These are phyloP conservation scores for Bruguiera sexangula DNA, from an alignment of 345 rosid genomes.

Conservation along the genomic window DNA sequence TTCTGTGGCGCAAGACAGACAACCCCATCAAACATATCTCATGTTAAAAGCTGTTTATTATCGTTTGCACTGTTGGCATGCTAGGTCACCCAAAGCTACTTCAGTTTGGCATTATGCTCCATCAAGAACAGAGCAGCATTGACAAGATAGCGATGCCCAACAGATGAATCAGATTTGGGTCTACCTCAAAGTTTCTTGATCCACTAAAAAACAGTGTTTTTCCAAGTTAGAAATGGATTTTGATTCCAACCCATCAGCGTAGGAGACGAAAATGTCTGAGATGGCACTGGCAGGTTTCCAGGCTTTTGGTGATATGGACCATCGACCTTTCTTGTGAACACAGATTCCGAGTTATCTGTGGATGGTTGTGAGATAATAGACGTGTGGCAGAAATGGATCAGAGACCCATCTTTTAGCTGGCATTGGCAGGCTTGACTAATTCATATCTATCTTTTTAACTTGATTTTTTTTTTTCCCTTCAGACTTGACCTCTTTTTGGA, in stretches of 20 bases:
- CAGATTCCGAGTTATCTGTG: constrained; percentile 19
- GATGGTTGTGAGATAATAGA: constrained; percentile 13
- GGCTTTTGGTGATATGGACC: constrained; percentile 18
- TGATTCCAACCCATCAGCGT: constrained; percentile 24
- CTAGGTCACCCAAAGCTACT: not conserved
- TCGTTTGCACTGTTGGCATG: constrained; percentile 18
- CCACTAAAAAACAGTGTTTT: constrained; percentile 13
- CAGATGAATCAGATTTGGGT: constrained; percentile 14
- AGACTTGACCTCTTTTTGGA: too few relatives aligned
- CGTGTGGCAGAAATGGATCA: constrained; percentile 3
- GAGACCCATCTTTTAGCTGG: not conserved
- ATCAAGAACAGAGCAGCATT: not conserved
- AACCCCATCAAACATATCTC: not conserved
- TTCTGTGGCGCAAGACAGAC: constrained; percentile 17
- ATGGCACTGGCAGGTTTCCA: constrained; percentile 20
- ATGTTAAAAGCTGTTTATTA: constrained; percentile 9
- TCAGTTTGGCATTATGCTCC: constrained; percentile 9
- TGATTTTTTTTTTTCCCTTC: too few relatives aligned
- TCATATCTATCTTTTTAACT: too few relatives aligned
- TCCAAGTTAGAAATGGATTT: constrained; percentile 10
- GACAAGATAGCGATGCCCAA: constrained; percentile 21
- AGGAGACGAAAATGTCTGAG: constrained; percentile 1
- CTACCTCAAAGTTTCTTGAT: constrained; percentile 14
- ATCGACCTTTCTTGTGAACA: constrained; percentile 18
- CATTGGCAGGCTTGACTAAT: not conserved